A percentile compares a stretch with the other conserved stretches of the same genome.
phyloP scores from a whole-genome alignment of 306 rosid genomes.

The Urtica urens region DNA sequence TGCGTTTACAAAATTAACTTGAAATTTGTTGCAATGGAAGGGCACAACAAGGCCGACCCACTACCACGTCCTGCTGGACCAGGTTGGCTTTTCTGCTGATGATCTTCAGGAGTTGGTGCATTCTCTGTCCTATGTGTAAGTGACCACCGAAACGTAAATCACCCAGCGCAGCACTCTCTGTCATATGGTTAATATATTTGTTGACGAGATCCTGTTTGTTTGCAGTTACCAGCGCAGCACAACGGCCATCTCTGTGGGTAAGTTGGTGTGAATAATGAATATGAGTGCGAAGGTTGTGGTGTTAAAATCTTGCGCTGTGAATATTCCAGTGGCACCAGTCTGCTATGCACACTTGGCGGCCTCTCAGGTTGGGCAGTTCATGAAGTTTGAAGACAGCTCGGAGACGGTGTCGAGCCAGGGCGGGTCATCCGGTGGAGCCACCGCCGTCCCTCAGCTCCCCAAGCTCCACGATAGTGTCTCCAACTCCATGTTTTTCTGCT shows the following conservation, averaged over 20 bases:
- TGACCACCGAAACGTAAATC: slow-evolving; percentile 3
- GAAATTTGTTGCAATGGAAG: too few relatives aligned
- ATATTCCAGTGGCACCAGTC: slow-evolving; percentile 75
- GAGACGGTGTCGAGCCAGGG: slow-evolving; percentile 84
- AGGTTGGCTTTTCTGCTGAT: slow-evolving; percentile 72
- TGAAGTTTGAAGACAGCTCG: slow-evolving; percentile 67
- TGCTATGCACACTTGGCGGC: slow-evolving; percentile 96
- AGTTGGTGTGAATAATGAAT: too few relatives aligned
- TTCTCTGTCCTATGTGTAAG: slow-evolving; percentile 92
- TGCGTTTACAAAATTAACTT: not conserved
- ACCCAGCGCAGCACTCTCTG: too few relatives aligned
- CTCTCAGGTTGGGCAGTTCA: slow-evolving; percentile 56
- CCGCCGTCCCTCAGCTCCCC: slow-evolving; percentile 71
- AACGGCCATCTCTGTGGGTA: slow-evolving; percentile 88
- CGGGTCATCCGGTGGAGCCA: slow-evolving; percentile 46
- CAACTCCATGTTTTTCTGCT: slow-evolving; percentile 81
- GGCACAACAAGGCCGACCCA: slow-evolving; percentile 92
- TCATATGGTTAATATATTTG: too few relatives aligned
- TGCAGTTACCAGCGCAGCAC: slow-evolving; percentile 92
- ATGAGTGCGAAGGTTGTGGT: too few relatives aligned
- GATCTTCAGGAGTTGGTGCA: slow-evolving; percentile 90
- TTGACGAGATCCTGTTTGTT: too few relatives aligned
- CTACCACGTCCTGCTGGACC: slow-evolving; percentile 72
- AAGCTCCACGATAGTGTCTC: slow-evolving; percentile 37
- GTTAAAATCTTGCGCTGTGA: not conserved